Evolutionary conservation across 495 filamentous ascomycete species (phyloP).

Genomic region (Aspergillus nanangensis): DNA sequence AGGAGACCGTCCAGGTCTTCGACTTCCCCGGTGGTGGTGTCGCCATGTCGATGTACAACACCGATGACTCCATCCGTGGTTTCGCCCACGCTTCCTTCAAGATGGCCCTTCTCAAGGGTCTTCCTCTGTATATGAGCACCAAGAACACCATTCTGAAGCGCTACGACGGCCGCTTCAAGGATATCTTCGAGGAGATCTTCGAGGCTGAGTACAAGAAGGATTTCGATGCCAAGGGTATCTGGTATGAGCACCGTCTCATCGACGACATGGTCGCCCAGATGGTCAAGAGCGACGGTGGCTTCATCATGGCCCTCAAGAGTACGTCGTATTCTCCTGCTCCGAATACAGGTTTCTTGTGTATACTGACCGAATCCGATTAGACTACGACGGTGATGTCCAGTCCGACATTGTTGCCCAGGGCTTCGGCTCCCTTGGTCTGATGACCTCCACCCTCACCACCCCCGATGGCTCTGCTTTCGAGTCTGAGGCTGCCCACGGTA

Average conservation of each 20-base stretch:
- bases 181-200: constrained; percentile 98
- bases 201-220: constrained; percentile 78
- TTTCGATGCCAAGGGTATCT: constrained; percentile 88
- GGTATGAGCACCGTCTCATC: constrained; percentile 98
- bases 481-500: constrained; percentile 96
- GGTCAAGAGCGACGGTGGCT: constrained; percentile 95
- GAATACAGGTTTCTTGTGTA: too few relatives aligned
- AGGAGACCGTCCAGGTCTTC: constrained; percentile 83
- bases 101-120: constrained; percentile 76
- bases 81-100: constrained; percentile 97
- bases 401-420: constrained; percentile 98
- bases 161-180: constrained; percentile 98
- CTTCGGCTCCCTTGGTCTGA: constrained; percentile 94
- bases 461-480: constrained; percentile 95
- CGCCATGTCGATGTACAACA: constrained; percentile 95
- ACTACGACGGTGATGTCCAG: constrained; percentile 99
- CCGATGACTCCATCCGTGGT: constrained; percentile 85
- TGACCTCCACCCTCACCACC: constrained; percentile 96
- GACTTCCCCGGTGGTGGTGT: constrained; percentile 84
- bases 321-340: constrained; percentile 29
- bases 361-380: constrained; percentile 33
- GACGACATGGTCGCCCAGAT: constrained; percentile 99
- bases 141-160: constrained; percentile 99
- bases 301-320: constrained; percentile 98
- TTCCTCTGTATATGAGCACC: constrained; percentile 97